Base-by-base conservation (phyloP, 2,329 filamentous ascomycete genomes). In the Calonectria ilicicola region DNA sequence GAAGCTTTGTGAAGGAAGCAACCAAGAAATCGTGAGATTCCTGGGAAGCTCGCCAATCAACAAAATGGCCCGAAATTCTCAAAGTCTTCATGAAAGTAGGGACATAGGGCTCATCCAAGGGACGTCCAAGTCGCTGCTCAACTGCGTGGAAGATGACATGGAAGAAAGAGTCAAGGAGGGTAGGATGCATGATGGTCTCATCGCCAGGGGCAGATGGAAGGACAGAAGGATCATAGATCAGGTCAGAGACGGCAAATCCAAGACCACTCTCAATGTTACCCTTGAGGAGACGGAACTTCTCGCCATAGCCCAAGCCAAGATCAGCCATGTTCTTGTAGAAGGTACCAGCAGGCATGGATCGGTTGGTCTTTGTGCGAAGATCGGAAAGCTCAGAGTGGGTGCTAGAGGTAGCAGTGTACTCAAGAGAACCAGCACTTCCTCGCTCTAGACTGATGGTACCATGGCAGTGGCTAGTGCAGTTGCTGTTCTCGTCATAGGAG, bases 101-200 rank as follows among this genome's bases (percentile, higher is more conserved):
- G 15, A 79, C 78, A 60, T 79, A 79, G 23, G 76, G 76, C 72
- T 78, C 79, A 46, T 76, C 74, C 5, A 80, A 65, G 27, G 77
- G 72, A 1, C 73, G 72, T 2, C 76, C 79, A 12, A 77, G 72
- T 7, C 74, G 70, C n/a, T 75, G 73, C 63, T 80, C 78, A 9
- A 80, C 69, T 3, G 79, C 77, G 49, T 75, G 67, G 71, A 80
- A 78, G 38, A 80, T 77, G 58, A 77, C 72, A 60, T 80, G 78
- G 72, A 80, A 80, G 69, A 77, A 76, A 15, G 78, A 72, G 60
- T 80, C 78, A 3, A 80, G 69, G 9, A 79, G 74, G 10, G 75
- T 77, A 0, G 78, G 77, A 46, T 78, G 77, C 38, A 79, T 65
- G 27, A 78, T 66, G 17, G 76, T 79, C 69, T 78, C 76, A 27